Evolutionary conservation across 1,284 basidiomycete genomes (phyloP).

Genomic region (Bondarzewia mesenterica): DNA sequence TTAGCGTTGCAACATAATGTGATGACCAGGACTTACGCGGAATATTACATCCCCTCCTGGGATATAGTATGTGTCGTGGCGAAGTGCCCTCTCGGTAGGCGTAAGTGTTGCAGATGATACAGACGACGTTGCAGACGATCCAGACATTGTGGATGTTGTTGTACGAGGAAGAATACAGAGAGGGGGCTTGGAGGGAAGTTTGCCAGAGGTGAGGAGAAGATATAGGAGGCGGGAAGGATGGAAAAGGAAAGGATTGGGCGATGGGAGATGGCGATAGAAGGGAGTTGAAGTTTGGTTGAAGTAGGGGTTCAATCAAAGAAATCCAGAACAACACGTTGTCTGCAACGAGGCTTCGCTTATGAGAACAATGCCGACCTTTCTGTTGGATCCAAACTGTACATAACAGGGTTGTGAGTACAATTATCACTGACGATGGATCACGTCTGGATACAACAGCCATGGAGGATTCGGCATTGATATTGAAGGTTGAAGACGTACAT

Average conservation of each 20-base stretch:
- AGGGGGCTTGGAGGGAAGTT: neutral
- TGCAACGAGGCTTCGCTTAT: slow-evolving; percentile 12
- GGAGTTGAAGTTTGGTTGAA: slow-evolving; percentile 6
- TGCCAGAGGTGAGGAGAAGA: neutral
- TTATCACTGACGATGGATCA: neutral
- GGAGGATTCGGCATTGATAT: neutral
- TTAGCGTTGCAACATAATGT: neutral
- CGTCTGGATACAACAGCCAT: neutral
- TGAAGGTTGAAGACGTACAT: neutral
- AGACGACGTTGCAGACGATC: slow-evolving; percentile 6
- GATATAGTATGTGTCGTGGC: slow-evolving; percentile 43
- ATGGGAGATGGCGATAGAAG: neutral
- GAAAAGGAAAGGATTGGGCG: slow-evolving; percentile 3
- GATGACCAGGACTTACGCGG: slow-evolving; percentile 29
- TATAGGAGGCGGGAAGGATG: neutral
- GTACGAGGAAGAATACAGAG: neutral
- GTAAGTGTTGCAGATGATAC: slow-evolving; percentile 3
- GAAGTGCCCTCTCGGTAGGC: slow-evolving; percentile 20
- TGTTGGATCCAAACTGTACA: neutral
- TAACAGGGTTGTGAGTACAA: neutral
- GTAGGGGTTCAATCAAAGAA: too few relatives aligned
- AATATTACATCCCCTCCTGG: slow-evolving; percentile 48
- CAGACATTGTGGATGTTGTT: neutral
- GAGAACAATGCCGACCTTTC: slow-evolving; percentile 4
- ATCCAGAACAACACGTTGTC: slow-evolving; percentile 13